Conservation (phyloP, 495 filamentous ascomycete genomes). For the Talaromyces ruber region DNA sequence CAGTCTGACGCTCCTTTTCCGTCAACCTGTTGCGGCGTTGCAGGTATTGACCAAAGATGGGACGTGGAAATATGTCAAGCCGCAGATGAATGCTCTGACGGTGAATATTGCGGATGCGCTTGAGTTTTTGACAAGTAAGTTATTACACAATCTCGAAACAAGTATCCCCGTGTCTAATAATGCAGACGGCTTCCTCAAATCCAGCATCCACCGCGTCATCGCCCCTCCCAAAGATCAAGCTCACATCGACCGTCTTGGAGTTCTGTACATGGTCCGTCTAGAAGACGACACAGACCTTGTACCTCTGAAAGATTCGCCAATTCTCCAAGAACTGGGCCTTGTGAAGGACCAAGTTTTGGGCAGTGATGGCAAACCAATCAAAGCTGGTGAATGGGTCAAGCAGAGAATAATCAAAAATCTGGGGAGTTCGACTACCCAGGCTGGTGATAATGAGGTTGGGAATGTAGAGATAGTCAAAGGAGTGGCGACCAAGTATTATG, state of each 20-base stretch:
- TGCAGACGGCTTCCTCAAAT: constrained; percentile 33
- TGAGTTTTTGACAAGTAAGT: constrained; percentile 36
- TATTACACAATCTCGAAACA: constrained; percentile 41
- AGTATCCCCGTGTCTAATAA: constrained; percentile 31
- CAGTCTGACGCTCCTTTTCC: constrained; percentile 44
- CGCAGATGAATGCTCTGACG: constrained; percentile 41
- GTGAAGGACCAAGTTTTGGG: not conserved
- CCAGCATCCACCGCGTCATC: constrained; percentile 41
- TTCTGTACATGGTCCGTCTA: constrained; percentile 38
- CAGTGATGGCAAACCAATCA: not conserved
- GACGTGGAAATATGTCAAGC: constrained; percentile 30
- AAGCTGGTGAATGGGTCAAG: constrained; percentile 1
- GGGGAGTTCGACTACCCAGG: not conserved
- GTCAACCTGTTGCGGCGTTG: constrained; percentile 46
- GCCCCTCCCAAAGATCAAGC: constrained; percentile 38
- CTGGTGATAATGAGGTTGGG: not conserved
- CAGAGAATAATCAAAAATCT: not conserved
- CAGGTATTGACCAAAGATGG: constrained; percentile 27
- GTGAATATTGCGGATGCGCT: constrained; percentile 45
- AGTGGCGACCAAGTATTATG: not conserved
- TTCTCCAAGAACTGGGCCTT: not conserved
- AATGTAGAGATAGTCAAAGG: not conserved
- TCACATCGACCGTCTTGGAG: constrained; percentile 34
- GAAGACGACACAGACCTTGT: constrained; percentile 15
- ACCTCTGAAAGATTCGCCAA: not conserved